A percentile compares a stretch with the other conserved stretches of the same genome.
phyloP scores from a whole-genome alignment of 1,284 basidiomycete genomes.

The Veloboletus limbatus region DNA sequence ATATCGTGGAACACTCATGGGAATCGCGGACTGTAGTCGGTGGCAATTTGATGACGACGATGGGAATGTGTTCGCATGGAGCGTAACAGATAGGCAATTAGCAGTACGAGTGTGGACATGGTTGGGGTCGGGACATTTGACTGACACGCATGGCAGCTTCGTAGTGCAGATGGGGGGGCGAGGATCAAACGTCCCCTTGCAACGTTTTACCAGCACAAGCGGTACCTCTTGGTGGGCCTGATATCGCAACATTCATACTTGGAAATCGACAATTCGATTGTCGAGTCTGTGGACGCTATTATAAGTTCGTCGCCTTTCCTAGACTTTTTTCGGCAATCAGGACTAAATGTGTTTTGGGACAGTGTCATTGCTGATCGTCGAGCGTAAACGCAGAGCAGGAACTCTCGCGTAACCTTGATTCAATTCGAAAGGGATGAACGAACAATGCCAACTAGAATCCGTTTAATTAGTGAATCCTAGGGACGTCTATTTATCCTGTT shows the following conservation, averaged over 20 bases:
- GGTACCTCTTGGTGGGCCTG: constrained; percentile 36
- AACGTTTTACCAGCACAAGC: constrained; percentile 37
- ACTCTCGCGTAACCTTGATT: constrained; percentile 6
- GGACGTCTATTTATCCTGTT: constrained; percentile 1
- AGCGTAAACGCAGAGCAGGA: constrained; percentile 15
- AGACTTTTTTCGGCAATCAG: not conserved
- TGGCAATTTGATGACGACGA: constrained; percentile 28
- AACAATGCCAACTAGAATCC: constrained; percentile 18
- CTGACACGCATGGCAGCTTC: constrained; percentile 15
- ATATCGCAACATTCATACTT: constrained; percentile 40
- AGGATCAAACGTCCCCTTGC: constrained; percentile 29
- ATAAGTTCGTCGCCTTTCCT: constrained; percentile 29
- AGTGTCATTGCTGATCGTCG: constrained; percentile 27
- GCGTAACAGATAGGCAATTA: constrained; percentile 4
- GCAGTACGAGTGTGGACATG: constrained; percentile 9
- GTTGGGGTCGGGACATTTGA: not conserved
- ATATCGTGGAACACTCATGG: constrained; percentile 1
- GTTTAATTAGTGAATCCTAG: constrained; percentile 9
- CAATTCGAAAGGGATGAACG: not conserved
- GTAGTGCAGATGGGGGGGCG: constrained; percentile 8
- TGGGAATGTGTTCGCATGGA: constrained; percentile 25
- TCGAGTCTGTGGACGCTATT: constrained; percentile 39
- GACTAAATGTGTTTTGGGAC: constrained; percentile 2
- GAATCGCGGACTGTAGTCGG: constrained; percentile 13
- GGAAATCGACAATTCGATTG: constrained; percentile 36